Base-by-base conservation (phyloP, 192 early-diverging fungal genomes). In the Rhizophagus sp. region DNA sequence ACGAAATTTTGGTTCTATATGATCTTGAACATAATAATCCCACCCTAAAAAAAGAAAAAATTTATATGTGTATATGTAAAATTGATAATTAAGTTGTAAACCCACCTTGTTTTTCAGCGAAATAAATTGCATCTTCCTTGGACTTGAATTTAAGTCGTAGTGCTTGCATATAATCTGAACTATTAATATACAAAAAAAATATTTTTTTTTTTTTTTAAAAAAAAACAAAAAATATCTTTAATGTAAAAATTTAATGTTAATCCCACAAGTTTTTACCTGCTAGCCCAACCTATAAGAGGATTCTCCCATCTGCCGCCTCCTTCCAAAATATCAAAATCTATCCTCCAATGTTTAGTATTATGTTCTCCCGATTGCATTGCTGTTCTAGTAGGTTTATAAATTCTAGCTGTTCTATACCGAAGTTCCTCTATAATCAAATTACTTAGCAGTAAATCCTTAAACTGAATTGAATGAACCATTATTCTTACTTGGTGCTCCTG, bases 211-310 rank as follows among this genome's bases (percentile, higher is more conserved):
- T n/a, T n/a, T n/a, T n/a, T n/a, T n/a, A n/a, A n/a, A n/a, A n/a
- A n/a, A n/a, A n/a, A n/a, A n/a, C n/a, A n/a, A n/a, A 30, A 34
- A 62, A 44, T 44, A 44, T 44, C 44, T 11, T 44, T 47, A 17
- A 7, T 8, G 27, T 36, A 15, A 41, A 76, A 72, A 39, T 74
- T 47, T 62, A 64, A 36, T 36, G 34, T 36, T 62, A 13, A 66
- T 49, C 3, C 24, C 19, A 25, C 17, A 49, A 36, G 17, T 24
- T n/a, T 79, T 82, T 88, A 94, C 92, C 91, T 93, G 78, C 86
- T 89, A 52, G 91, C 88, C 97, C 97, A 99, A 30, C 97, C 96
- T 90, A 99, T 98, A 67, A 98, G 80, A 63, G 89, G 92, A 85
- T 99, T 99, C 75, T 94, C 92, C 95, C 96, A 99, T 66, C 94